A percentile compares a stretch with the other conserved stretches of the same genome.
These are phyloP conservation scores for Solanum virginianum DNA, from an alignment of 257 asterid species.

Conservation along the genomic window DNA sequence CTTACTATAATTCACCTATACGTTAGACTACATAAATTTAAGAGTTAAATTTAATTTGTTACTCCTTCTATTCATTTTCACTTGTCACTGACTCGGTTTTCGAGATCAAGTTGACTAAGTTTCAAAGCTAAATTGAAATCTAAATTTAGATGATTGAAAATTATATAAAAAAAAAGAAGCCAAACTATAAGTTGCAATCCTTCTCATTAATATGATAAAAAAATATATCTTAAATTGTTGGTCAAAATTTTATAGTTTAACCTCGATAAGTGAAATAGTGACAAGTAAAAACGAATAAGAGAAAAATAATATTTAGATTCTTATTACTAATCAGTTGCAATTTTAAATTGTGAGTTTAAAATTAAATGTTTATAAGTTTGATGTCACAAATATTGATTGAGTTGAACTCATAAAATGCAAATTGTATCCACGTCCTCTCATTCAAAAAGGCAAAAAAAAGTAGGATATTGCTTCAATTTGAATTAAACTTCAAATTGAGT, in stretches of 20 bases:
- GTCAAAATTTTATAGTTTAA: too few relatives aligned
- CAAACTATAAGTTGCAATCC: too few relatives aligned
- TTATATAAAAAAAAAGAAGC: accelerated
- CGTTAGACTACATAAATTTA: background rate
- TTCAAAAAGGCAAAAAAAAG: background rate
- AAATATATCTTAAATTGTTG: too few relatives aligned
- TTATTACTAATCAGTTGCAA: background rate
- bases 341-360: background rate
- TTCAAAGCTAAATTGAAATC: too few relatives aligned
- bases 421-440: background rate
- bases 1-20: background rate
- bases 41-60: background rate
- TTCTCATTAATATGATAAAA: too few relatives aligned
- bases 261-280: too few relatives aligned
- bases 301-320: background rate
- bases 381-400: background rate
- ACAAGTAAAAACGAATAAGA: too few relatives aligned
- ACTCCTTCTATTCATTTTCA: too few relatives aligned
- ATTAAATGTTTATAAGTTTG: background rate
- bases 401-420: background rate
- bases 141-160: too few relatives aligned
- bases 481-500: background rate
- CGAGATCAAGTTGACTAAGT: too few relatives aligned
- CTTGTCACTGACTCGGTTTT: too few relatives aligned
- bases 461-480: background rate